These are phyloP conservation scores for Lodderomyces pseudojiufengensis DNA, from an alignment of 1,139 yeast genomes.

Conservation along the genomic window DNA sequence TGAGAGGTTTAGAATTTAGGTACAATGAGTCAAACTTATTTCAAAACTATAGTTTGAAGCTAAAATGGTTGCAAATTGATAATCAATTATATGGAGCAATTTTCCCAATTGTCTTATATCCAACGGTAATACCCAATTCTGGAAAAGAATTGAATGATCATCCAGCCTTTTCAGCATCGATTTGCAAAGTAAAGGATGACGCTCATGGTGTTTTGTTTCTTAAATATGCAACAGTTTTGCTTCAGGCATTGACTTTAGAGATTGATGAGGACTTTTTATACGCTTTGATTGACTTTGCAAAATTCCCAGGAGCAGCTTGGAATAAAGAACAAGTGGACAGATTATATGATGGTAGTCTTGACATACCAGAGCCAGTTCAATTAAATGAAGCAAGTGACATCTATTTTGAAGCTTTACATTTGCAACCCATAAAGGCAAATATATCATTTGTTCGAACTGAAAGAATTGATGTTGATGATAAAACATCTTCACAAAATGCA, in stretches of 20 bases:
- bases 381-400: conserved; percentile 65
- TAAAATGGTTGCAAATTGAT: conserved; percentile 94
- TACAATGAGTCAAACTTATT: conserved; percentile 83
- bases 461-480: conserved; percentile 55
- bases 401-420: conserved; percentile 87
- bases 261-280: conserved; percentile 91
- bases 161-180: conserved; percentile 84
- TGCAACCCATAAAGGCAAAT: conserved; percentile 88
- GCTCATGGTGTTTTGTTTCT: conserved; percentile 86
- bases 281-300: conserved; percentile 75
- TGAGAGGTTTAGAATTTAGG: conserved; percentile 75
- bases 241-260: conserved; percentile 90
- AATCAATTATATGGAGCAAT: conserved; percentile 87
- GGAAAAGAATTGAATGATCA: conserved; percentile 82
- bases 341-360: conserved; percentile 60
- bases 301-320: conserved; percentile 72
- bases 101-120: conserved; percentile 87
- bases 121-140: conserved; percentile 84
- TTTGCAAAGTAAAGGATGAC: conserved; percentile 82
- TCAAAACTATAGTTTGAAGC: conserved; percentile 72
- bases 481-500: conserved; percentile 62
- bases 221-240: conserved; percentile 82
- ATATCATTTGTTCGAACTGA: conserved; percentile 92
- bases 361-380: conserved; percentile 68
- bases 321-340: conserved; percentile 45